These are phyloP conservation scores for Phytophthora europaea DNA, from an alignment of 352 stramenopile genomes.

Conservation along the genomic window DNA sequence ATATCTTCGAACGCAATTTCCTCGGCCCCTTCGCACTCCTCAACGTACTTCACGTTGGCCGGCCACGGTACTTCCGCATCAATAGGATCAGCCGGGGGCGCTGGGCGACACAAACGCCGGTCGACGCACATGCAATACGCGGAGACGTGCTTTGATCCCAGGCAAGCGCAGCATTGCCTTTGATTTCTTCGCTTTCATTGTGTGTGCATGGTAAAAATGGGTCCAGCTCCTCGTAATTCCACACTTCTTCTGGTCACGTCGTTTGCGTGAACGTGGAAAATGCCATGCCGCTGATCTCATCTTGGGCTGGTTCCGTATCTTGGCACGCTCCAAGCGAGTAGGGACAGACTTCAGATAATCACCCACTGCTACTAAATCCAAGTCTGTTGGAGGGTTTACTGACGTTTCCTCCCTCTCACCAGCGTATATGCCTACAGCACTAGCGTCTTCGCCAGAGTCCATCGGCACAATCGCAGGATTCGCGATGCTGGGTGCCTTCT, in stretches of 20 bases:
- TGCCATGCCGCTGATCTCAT: neutral
- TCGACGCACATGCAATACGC: neutral
- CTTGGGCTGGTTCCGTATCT: neutral
- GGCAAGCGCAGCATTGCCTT: neutral
- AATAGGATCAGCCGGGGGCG: neutral
- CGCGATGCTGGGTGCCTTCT: neutral
- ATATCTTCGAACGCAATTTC: neutral
- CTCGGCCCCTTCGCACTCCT: neutral
- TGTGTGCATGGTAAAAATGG: neutral
- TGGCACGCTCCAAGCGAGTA: neutral
- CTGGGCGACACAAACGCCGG: neutral
- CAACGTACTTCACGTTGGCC: neutral
- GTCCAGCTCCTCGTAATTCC: neutral
- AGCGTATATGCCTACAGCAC: neutral
- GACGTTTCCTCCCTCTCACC: neutral
- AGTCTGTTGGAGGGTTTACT: neutral
- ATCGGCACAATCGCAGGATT: neutral
- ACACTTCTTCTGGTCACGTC: neutral
- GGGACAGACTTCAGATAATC: neutral
- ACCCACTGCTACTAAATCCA: neutral
- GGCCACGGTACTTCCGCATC: constrained; percentile 3
- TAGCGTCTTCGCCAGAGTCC: neutral
- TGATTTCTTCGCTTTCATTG: neutral
- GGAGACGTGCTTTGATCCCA: neutral
- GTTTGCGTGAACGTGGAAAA: neutral